Base-by-base conservation (phyloP, 257 asterid genomes). In the Solanum sitiens region DNA sequence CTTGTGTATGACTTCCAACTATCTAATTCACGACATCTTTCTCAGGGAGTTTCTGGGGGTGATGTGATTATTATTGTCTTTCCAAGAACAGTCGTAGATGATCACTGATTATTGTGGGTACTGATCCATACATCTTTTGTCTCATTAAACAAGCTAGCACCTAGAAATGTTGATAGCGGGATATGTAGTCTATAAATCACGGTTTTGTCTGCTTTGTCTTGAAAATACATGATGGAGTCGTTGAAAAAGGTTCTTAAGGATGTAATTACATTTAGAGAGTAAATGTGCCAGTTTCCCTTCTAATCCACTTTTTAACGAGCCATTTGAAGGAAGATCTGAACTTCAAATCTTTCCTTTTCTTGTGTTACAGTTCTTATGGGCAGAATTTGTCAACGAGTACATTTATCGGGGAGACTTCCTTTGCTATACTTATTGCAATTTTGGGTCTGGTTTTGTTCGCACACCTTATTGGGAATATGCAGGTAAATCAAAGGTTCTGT, bases 381-480 rank as follows among this genome's bases (percentile, higher is more conserved):
- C 99, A 96, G 90, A 96, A 95, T 93, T 90, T 96, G 91, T 92
- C 97, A 33, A 96, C 99, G 85, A 95, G 94, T 91, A 94, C 97
- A 11, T 96, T 92, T 87, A 95, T 96, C 44, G 99, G 93, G 88
- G 99, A 96, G 91, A 96, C 98, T 12, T 89, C 94, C 40, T 96
- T 96, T 91, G 89, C 99, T 88, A 95, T 96, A 89, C 96, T 94
- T 89, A 96, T 96, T 89, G 99, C 99, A 75, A 95, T 96, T 85
- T 40, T 93, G 86, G 98, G 99, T 84, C 98, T 96, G 68, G 95
- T 95, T 89, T 89, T 96, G 88, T 96, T 95, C 42, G 98, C 99
- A 4, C 99, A 95, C 89, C 96, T 96, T 86, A 96, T 96, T 86
- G 99, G 99, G 88, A 96, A 96, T 92, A 96, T 96, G 99, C 99